These are phyloP conservation scores for Adenanthera pavonina DNA, from an alignment of 306 rosid genomes.

Conservation along the genomic window DNA sequence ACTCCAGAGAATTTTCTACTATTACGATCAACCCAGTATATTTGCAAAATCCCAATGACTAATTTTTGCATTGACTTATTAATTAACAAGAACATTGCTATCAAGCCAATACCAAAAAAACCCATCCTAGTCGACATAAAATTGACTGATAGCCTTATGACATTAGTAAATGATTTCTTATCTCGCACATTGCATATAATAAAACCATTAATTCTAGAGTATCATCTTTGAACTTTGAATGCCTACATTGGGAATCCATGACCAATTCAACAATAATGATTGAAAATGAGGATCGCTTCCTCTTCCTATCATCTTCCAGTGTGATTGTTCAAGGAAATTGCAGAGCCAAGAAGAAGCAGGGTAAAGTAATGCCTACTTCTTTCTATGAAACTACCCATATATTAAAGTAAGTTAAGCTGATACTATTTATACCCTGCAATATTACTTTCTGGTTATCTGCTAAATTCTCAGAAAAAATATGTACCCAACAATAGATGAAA, in stretches of 20 bases:
- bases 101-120: neutral
- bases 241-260: neutral
- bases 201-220: neutral
- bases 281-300: slow-evolving; percentile 10
- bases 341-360: slow-evolving; percentile 35
- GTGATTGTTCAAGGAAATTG: slow-evolving; percentile 25
- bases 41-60: no score
- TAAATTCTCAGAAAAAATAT: slow-evolving; percentile 28
- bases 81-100: neutral
- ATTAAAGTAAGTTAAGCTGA: slow-evolving; percentile 16
- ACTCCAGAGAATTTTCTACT: no score
- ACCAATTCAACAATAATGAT: slow-evolving; percentile 30
- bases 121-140: neutral
- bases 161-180: slow-evolving; percentile 7
- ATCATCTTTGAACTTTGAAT: slow-evolving; percentile 32
- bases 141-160: neutral
- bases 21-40: no score
- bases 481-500: slow-evolving; percentile 51
- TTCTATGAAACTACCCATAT: slow-evolving; percentile 21
- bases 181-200: slow-evolving; percentile 16
- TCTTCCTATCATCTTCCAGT: slow-evolving; percentile 9
- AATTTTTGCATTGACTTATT: slow-evolving; percentile 15
- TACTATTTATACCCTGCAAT: slow-evolving; percentile 2
- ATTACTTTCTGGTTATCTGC: neutral
- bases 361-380: neutral